Evolutionary conservation across 2,329 filamentous ascomycete genomes (phyloP).

Genomic region (Coniochaeta sp.): DNA sequence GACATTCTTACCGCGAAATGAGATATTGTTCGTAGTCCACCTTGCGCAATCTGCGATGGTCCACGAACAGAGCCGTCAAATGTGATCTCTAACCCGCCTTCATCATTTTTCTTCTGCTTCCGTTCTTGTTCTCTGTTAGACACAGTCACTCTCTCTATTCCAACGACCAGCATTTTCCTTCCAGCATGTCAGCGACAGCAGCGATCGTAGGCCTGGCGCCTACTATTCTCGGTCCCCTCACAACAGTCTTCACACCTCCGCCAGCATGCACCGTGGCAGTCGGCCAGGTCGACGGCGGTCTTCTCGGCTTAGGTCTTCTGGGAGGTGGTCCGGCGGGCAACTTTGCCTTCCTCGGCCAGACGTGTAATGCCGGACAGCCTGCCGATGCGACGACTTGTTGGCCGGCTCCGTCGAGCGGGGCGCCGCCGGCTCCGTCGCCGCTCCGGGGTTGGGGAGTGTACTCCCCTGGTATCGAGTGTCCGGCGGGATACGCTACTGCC

Average conservation of each 20-base stretch:
- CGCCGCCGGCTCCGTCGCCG: conserved; percentile 6
- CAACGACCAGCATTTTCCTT: not conserved
- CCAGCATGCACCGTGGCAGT: conserved; percentile 17
- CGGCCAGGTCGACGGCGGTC: conserved; percentile 8
- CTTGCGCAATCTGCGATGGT: not conserved
- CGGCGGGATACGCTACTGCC: conserved; percentile 16
- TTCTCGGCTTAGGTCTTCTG: conserved; percentile 11
- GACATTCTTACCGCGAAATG: not conserved
- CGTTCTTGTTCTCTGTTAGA: not conserved
- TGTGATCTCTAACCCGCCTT: not conserved
- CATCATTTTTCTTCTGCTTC: not conserved
- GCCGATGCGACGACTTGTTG: conserved; percentile 16
- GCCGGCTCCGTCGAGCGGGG: conserved; percentile 14
- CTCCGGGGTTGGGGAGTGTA: conserved; percentile 17
- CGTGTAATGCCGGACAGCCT: conserved; percentile 10
- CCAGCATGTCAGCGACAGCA: conserved; percentile 14
- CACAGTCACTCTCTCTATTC: not conserved
- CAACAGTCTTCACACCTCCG: conserved; percentile 18
- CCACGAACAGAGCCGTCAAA: not conserved
- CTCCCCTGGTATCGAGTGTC: conserved; percentile 18
- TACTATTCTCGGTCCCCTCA: conserved; percentile 17
- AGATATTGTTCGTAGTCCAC: not conserved
- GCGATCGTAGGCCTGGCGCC: conserved; percentile 15
- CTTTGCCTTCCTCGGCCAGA: conserved; percentile 13
- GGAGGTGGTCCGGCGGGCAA: conserved; percentile 7